These are phyloP conservation scores for Ustilago loliicola DNA, from an alignment of 1,284 basidiomycete species.

Conservation along the genomic window DNA sequence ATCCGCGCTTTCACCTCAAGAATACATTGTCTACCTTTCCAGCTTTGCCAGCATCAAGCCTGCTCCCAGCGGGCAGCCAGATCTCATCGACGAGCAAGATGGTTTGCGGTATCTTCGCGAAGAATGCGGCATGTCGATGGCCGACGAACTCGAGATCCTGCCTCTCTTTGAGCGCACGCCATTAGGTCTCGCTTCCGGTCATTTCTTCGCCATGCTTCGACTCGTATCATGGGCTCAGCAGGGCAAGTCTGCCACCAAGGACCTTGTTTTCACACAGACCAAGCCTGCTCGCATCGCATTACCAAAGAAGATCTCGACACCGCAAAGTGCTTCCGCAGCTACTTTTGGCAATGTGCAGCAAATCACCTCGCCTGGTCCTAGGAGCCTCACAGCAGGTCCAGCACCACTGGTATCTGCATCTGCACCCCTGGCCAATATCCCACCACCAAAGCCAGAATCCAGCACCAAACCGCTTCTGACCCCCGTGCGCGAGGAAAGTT, in stretches of 20 bases:
- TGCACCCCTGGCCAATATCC: constrained; percentile 11
- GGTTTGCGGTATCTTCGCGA: constrained; percentile 65
- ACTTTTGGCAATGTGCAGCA: constrained; percentile 41
- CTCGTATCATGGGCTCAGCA: constrained; percentile 68
- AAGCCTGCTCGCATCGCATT: constrained; percentile 46
- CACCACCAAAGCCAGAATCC: constrained; percentile 44
- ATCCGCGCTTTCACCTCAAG: constrained; percentile 68
- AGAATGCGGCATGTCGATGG: constrained; percentile 61
- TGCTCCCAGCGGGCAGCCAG: constrained; percentile 61
- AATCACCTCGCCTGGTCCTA: constrained; percentile 32
- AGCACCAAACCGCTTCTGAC: constrained; percentile 49
- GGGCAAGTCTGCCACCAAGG: constrained; percentile 48
- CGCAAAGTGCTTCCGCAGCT: constrained; percentile 43
- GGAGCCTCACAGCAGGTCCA: constrained; percentile 39
- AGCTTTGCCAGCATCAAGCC: constrained; percentile 63
- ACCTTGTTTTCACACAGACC: constrained; percentile 67
- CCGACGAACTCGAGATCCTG: constrained; percentile 68
- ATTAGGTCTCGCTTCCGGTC: constrained; percentile 61
- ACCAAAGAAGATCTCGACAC: constrained; percentile 33
- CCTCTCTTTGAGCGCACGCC: constrained; percentile 68
- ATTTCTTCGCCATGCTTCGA: constrained; percentile 68
- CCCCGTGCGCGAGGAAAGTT: constrained; percentile 44
- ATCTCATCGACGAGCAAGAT: constrained; percentile 66
- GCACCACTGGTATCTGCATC: constrained; percentile 17
- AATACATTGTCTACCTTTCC: constrained; percentile 60